phyloP scores from a whole-genome alignment of 371 early-diverging fungal genomes.

The Choanephora cucurbitarum region DNA sequence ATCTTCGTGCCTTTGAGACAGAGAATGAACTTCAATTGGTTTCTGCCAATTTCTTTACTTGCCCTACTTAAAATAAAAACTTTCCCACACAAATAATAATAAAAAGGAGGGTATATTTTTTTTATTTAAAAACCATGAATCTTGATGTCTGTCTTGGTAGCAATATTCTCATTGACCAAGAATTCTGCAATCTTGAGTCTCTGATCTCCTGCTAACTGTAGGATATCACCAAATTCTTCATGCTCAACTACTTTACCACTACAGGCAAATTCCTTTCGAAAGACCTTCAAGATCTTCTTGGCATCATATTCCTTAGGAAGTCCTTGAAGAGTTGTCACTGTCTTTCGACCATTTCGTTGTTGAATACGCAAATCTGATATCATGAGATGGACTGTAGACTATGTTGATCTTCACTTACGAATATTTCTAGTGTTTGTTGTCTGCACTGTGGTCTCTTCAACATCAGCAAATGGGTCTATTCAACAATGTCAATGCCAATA shows the following conservation, averaged over 20 bases:
- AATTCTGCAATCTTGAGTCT: slow-evolving; percentile 84
- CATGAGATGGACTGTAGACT: too few species aligned
- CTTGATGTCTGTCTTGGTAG: slow-evolving; percentile 85
- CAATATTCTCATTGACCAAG: slow-evolving; percentile 75
- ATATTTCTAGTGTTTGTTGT: slow-evolving; percentile 61
- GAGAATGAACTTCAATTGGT: slow-evolving; percentile 52
- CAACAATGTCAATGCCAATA: neutral
- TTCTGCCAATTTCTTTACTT: slow-evolving; percentile 59
- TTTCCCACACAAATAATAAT: neutral
- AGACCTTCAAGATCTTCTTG: slow-evolving; percentile 89
- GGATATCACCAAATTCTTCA: slow-evolving; percentile 86
- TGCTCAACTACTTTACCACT: slow-evolving; percentile 94
- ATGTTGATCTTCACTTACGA: slow-evolving; percentile 63
- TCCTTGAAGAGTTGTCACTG: slow-evolving; percentile 86
- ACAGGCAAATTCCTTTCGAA: slow-evolving; percentile 97
- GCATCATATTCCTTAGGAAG: slow-evolving; percentile 85
- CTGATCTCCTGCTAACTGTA: slow-evolving; percentile 97
- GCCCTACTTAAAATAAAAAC: slow-evolving; percentile 19
- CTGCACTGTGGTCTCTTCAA: slow-evolving; percentile 64
- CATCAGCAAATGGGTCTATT: slow-evolving; percentile 83
- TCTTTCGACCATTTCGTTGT: slow-evolving; percentile 97
- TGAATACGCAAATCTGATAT: slow-evolving; percentile 97
- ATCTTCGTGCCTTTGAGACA: slow-evolving; percentile 46
- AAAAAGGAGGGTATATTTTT: neutral
- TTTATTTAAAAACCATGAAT: slow-evolving; percentile 77